phyloP scores from a whole-genome alignment of 2,329 filamentous ascomycete genomes.

The Laburnicola sp. region DNA sequence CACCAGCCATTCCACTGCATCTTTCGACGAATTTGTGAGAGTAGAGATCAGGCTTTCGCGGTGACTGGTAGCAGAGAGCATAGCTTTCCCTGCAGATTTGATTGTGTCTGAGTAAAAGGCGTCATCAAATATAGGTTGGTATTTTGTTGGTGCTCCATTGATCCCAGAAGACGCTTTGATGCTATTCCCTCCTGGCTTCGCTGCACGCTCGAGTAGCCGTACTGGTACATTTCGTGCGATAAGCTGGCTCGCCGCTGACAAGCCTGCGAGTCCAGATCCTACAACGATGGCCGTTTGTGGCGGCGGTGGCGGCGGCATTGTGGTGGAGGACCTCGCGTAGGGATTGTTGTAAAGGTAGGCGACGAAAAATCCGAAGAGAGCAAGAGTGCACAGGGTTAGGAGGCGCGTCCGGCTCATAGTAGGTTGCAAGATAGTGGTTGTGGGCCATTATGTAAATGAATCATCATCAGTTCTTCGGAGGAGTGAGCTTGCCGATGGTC shows the following conservation, averaged over 20 bases:
- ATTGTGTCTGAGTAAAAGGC: conserved; percentile 61
- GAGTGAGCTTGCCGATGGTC: neutral
- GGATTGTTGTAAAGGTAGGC: neutral
- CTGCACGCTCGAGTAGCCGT: conserved; percentile 61
- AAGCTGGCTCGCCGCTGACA: conserved; percentile 62
- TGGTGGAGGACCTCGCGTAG: neutral
- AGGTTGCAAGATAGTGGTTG: no score
- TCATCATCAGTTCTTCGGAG: no score
- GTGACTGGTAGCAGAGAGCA: conserved; percentile 32
- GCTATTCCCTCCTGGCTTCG: conserved; percentile 65
- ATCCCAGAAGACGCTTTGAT: conserved; percentile 71
- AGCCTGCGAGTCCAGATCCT: conserved; percentile 66
- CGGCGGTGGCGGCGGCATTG: neutral
- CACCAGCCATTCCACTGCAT: conserved; percentile 60
- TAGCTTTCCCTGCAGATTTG: conserved; percentile 56
- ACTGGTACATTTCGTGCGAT: conserved; percentile 58
- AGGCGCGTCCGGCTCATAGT: neutral
- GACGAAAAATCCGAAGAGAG: neutral
- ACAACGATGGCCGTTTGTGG: conserved; percentile 53
- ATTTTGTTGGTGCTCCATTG: conserved; percentile 63
- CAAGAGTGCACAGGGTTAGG: neutral
- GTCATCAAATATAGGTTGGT: conserved; percentile 52
- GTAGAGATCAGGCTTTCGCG: conserved; percentile 53
- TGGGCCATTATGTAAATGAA: no score
- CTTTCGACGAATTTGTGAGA: conserved; percentile 54